A percentile compares a stretch with the other conserved stretches of the same genome.
Evolutionary conservation across 257 asterid genomes (phyloP).

Genomic region (Capsicum rhomboideum): DNA sequence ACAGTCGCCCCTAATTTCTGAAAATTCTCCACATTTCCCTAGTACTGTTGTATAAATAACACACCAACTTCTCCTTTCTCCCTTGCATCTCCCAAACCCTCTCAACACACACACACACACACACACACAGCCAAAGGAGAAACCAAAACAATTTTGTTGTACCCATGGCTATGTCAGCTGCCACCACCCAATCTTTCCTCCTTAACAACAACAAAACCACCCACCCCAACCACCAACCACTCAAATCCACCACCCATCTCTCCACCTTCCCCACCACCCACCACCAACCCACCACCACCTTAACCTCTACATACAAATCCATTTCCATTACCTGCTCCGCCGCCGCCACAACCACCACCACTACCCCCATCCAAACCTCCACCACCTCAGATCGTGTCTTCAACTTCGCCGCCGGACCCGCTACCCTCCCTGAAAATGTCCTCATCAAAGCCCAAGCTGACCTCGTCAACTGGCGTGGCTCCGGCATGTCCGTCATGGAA

Average conservation of each 20-base stretch:
- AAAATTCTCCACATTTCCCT: neutral
- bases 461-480: constrained; percentile 74
- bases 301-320: constrained; percentile 10
- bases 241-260: constrained; percentile 27
- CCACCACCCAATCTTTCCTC: constrained; percentile 20
- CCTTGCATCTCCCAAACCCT: neutral
- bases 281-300: constrained; percentile 11
- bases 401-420: constrained; percentile 98
- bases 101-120: neutral
- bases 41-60: neutral
- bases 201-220: constrained; percentile 16
- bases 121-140: neutral
- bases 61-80: neutral
- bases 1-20: too few species aligned
- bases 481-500: constrained; percentile 97
- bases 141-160: neutral
- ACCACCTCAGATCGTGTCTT: constrained; percentile 66
- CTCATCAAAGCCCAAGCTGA: constrained; percentile 80
- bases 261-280: constrained; percentile 36
- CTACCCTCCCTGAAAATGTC: constrained; percentile 80
- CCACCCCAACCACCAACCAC: constrained; percentile 1
- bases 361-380: constrained; percentile 34
- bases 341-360: constrained; percentile 13
- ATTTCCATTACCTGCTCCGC: constrained; percentile 42
- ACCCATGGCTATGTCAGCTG: constrained; percentile 34